Evolutionary conservation across 495 filamentous ascomycete genomes (phyloP).

Genomic region (Trypethelium eluteriae): DNA sequence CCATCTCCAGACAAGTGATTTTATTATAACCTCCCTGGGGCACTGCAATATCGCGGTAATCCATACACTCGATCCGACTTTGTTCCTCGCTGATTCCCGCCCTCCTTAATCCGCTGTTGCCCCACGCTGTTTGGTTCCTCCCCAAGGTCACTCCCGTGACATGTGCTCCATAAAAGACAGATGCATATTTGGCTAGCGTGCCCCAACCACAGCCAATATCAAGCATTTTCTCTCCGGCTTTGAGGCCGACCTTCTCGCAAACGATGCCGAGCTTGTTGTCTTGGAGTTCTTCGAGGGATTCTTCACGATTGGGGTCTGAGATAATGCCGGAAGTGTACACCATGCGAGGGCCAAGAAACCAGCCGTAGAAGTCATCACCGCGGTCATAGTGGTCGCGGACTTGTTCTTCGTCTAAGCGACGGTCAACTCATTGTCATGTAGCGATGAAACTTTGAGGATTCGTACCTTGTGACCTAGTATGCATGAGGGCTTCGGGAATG

Average conservation of each 20-base stretch:
- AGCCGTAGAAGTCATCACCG: conserved; percentile 82
- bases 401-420: conserved; percentile 70
- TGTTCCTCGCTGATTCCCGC: conserved; percentile 62
- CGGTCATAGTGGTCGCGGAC: conserved; percentile 82
- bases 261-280: conserved; percentile 83
- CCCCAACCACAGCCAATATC: conserved; percentile 88
- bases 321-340: conserved; percentile 83
- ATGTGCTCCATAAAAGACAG: conserved; percentile 66
- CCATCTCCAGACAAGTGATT: conserved; percentile 87
- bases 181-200: conserved; percentile 72
- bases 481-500: conserved; percentile 69
- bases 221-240: conserved; percentile 63
- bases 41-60: conserved; percentile 74
- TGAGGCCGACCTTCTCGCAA: conserved; percentile 73
- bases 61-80: conserved; percentile 70
- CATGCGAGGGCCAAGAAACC: conserved; percentile 87
- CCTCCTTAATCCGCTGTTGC: conserved; percentile 63
- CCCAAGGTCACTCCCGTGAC: conserved; percentile 75
- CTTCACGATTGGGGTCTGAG: conserved; percentile 64
- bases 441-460: not conserved
- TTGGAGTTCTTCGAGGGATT: conserved; percentile 75
- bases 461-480: conserved; percentile 64
- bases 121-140: conserved; percentile 78
- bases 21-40: conserved; percentile 66
- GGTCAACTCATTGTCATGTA: conserved; percentile 9